Base-by-base conservation (phyloP, 805 yeast species). In the Hanseniaspora occidentalis region DNA sequence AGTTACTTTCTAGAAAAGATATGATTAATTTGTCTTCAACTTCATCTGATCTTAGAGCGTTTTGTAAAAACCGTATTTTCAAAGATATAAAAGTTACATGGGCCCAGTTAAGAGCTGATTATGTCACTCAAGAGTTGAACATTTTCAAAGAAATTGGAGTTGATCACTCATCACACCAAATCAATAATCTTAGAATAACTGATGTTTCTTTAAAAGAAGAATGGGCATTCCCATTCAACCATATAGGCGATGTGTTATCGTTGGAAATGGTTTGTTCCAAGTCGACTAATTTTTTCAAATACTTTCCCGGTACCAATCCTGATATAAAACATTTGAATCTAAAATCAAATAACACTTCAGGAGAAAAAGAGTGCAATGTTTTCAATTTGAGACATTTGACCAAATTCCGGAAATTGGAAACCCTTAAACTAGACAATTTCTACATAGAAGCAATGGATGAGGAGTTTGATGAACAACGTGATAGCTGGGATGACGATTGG, bases 381-480 rank as follows among this genome's bases (percentile, higher is more conserved):
- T 73, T 73, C 48, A 64, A 63, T 43, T 49, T 73, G 44, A 54
- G 61, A 33, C 77, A 73, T 50, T 51, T 73, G 31, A 50, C 46
- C 21, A 52, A 61, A 6, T 69, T 71, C 44, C 44, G 47, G 1
- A 44, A 50, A 4, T 50, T 74, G 34, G 43, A 50, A 7, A 50
- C 49, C 14, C 47, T 73, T n/a, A 47, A 52, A 1, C 54, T 73
- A 11, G 43, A 57, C 37, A 61, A 66, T 16, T 73, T 57, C 38
- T 62, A 52, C 56, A 67, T 60, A 25, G 10, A 25, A 5, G 8
- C 11, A 25, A 25, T 25, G 9, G 29, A 25, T 5, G 8, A 5
- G 4, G 29, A 25, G 10, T 4, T 13, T 25, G 52, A 53, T 2
- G 58, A 58, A 20, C 49, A 47, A 6, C 50, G 45, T 1, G n/a